Evolutionary conservation across 2,329 filamentous ascomycete genomes (phyloP), one percentile per base, ranked within the genome.

Genomic region (Curvularia hawaiiensis): DNA sequence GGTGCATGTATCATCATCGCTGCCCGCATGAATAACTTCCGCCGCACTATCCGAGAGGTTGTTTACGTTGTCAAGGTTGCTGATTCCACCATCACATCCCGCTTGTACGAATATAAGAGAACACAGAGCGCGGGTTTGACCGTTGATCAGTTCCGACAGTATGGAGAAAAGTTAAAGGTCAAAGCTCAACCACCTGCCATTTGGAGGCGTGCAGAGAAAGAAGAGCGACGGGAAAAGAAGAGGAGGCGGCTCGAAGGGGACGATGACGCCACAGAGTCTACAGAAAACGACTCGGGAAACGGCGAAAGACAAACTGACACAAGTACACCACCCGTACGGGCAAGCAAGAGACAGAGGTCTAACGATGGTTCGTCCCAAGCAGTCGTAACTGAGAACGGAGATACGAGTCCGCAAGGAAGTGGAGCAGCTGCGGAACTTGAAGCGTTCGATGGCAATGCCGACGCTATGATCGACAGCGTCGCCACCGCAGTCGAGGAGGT

Each of bases 31-130:
- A 96, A 97, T 83, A 98, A 98, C 77, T 99, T 96, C 73, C 90
- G 94, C 44, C 88, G 95, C 18, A 97, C 92, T 0, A 88, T 96
- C 12, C 87, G 92, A 30, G 95, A 99, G 77, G 90, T 99, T 9
- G 94, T 98, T n/a, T 98, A 97, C 74, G 91, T 97, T 38, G 94
- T 97, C 74, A 98, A 97, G 74, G 93, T 98, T 50, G 96, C 93
- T 41, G 96, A 96, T 64, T 85, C 92, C 60, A 99, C 95, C 8
- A 92, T 99, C 59, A 90, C 92, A 70, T 91, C 94, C 73, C 92
- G 95, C 60, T 80, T 99, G 10, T 88, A 93, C 64, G 95, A 99
- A 72, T 99, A 98, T 78, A 92, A 91, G 62, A 85, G 88, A 31
- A 97, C 94, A 0, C 90, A 91, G 61, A 92, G 90, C 59, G 92